These are phyloP conservation scores for Talaromyces rugulosus DNA, from an alignment of 2,329 filamentous ascomycete genomes.

Conservation along the genomic window DNA sequence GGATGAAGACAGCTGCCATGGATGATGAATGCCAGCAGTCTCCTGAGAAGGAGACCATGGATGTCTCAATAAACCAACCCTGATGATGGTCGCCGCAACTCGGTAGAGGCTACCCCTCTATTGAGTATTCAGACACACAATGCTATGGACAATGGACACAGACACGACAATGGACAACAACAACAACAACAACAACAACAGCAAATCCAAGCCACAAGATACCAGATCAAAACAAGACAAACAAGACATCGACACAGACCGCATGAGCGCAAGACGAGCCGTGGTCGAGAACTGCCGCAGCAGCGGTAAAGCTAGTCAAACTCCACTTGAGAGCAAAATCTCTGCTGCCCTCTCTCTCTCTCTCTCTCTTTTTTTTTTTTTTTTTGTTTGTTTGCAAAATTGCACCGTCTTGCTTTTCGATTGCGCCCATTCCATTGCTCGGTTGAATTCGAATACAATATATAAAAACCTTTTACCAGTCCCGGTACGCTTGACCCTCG, in stretches of 20 bases:
- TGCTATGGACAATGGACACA: too few species aligned
- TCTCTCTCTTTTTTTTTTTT: neutral
- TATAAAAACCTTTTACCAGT: neutral
- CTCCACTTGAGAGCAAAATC: neutral
- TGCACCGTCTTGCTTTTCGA: neutral
- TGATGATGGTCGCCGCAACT: neutral
- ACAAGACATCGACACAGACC: neutral
- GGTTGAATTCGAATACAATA: neutral
- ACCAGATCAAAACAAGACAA: neutral
- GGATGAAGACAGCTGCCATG: neutral
- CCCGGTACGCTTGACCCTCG: neutral
- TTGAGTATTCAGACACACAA: neutral
- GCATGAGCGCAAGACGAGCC: neutral
- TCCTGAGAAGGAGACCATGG: neutral
- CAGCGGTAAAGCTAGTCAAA: neutral
- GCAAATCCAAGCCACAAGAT: neutral
- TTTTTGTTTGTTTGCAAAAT: neutral
- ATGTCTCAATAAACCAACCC: neutral
- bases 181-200: neutral
- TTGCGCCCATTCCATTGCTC: neutral
- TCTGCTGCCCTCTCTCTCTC: neutral
- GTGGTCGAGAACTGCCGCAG: neutral
- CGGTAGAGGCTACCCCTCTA: neutral
- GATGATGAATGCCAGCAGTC: neutral
- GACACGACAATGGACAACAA: neutral